These are phyloP conservation scores for Taxillus chinensis DNA, from an alignment of 164 flowering plant genomes.

Conservation along the genomic window DNA sequence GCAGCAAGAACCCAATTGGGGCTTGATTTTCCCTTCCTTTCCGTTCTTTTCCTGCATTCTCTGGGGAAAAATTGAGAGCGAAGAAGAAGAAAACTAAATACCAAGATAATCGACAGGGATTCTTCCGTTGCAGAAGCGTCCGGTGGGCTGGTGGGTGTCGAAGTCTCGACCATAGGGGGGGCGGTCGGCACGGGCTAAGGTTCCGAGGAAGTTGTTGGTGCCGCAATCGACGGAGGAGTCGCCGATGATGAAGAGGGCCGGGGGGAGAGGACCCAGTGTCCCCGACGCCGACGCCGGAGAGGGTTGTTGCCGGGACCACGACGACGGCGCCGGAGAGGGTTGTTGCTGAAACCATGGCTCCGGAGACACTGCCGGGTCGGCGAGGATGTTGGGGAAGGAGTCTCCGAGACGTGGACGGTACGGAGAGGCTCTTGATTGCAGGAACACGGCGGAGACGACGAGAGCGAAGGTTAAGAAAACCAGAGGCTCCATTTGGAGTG, in stretches of 20 bases:
- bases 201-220: slow-evolving; percentile 64
- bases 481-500: slow-evolving; percentile 9
- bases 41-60: too few relatives aligned
- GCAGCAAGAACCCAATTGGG: too few relatives aligned
- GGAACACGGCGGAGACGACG: slow-evolving; percentile 5
- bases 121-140: slow-evolving; percentile 84
- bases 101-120: slow-evolving; percentile 88
- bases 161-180: slow-evolving; percentile 86
- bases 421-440: slow-evolving; percentile 9
- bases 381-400: neutral
- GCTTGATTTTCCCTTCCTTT: too few relatives aligned
- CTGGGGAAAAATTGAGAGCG: too few relatives aligned
- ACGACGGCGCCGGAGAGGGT: neutral
- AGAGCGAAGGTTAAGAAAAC: slow-evolving; percentile 7
- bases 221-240: slow-evolving; percentile 89
- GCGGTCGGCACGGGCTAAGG: slow-evolving; percentile 71
- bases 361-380: slow-evolving; percentile 5
- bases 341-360: neutral
- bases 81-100: slow-evolving; percentile 9
- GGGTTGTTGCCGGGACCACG: slow-evolving; percentile 7
- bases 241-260: slow-evolving; percentile 73
- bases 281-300: slow-evolving; percentile 1
- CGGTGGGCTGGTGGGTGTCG: slow-evolving; percentile 78
- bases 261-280: slow-evolving; percentile 27
- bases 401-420: slow-evolving; percentile 6